Percentiles rank a stretch among this genome's conserved stretches.
phyloP scores from a whole-genome alignment of 371 early-diverging fungal species.

The Mucor circinelloides region DNA sequence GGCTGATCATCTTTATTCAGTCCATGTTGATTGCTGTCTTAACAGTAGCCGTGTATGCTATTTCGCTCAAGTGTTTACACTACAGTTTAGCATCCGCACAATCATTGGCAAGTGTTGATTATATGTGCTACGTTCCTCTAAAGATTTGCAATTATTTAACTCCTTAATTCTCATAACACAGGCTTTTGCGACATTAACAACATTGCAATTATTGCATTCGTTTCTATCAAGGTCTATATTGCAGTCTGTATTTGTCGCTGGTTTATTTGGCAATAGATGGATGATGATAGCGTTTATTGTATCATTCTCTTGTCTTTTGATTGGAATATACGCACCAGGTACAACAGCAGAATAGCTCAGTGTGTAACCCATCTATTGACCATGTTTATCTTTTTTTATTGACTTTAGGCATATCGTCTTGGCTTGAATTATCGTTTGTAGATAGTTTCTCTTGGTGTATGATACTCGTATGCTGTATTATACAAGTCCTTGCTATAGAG shows the following conservation, averaged over 20 bases:
- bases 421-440: constrained; percentile 1
- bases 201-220: constrained; percentile 78
- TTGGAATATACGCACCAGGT: constrained; percentile 3
- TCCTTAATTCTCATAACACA: constrained; percentile 20
- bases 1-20: constrained; percentile 33
- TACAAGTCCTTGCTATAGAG: neutral
- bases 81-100: constrained; percentile 24
- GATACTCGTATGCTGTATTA: neutral
- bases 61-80: constrained; percentile 49
- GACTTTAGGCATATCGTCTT: neutral
- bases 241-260: constrained; percentile 70
- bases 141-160: neutral
- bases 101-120: constrained; percentile 24
- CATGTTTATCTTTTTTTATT: neutral
- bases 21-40: constrained; percentile 61
- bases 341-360: neutral
- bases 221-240: constrained; percentile 77
- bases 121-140: neutral
- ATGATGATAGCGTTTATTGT: constrained; percentile 52
- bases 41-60: constrained; percentile 56
- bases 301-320: neutral
- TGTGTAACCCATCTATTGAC: neutral
- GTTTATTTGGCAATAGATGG: constrained; percentile 70
- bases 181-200: constrained; percentile 76
- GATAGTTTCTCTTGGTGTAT: constrained; percentile 1